Conservation (phyloP, 1,139 yeast genomes). For the Debaryomyces coudertii region DNA sequence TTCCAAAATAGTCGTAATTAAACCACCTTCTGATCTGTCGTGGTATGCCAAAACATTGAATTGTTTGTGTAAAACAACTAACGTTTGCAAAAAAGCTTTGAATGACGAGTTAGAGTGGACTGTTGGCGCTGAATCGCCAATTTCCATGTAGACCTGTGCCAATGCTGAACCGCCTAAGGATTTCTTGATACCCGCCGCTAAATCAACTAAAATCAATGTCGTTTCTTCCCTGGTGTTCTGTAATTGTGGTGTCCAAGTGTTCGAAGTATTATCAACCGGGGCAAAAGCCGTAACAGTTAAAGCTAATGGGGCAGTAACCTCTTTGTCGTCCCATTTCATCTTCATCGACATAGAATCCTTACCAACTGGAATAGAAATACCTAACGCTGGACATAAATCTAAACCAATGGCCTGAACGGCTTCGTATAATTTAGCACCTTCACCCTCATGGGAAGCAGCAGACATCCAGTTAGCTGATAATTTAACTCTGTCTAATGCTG, state of each 20-base stretch:
- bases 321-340: slow-evolving; percentile 95
- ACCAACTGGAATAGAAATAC: slow-evolving; percentile 94
- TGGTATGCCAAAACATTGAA: slow-evolving; percentile 85
- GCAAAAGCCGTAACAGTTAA: slow-evolving; percentile 90
- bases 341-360: slow-evolving; percentile 99
- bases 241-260: slow-evolving; percentile 94
- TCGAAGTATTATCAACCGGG: slow-evolving; percentile 80
- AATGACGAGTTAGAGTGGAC: slow-evolving; percentile 70
- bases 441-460: slow-evolving; percentile 93
- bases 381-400: slow-evolving; percentile 92
- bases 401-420: slow-evolving; percentile 97
- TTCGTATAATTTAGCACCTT: slow-evolving; percentile 92
- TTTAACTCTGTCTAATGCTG: slow-evolving; percentile 73
- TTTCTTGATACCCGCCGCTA: slow-evolving; percentile 61
- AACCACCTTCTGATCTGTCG: slow-evolving; percentile 97
- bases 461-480: slow-evolving; percentile 99
- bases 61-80: slow-evolving; percentile 69
- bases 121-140: slow-evolving; percentile 83
- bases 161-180: slow-evolving; percentile 92
- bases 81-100: slow-evolving; percentile 69
- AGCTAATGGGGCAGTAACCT: slow-evolving; percentile 95
- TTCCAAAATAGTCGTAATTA: slow-evolving; percentile 80
- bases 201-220: slow-evolving; percentile 76
- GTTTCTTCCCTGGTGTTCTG: slow-evolving; percentile 52
- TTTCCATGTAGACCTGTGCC: slow-evolving; percentile 88